phyloP scores from a whole-genome alignment of 495 filamentous ascomycete genomes.

The Talaromyces borbonicus region DNA sequence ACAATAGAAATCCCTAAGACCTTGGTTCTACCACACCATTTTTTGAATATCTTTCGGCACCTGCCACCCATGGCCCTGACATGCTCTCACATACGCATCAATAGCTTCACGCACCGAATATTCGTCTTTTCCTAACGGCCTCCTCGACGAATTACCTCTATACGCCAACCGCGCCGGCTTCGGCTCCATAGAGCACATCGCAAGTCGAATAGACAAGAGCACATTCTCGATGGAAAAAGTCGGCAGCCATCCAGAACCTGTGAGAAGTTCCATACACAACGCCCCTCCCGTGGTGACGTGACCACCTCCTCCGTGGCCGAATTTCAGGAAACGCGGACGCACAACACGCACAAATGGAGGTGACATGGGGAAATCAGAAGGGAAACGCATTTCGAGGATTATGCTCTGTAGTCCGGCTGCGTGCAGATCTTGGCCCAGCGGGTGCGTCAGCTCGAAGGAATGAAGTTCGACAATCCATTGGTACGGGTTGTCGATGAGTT shows the following conservation, averaged over 20 bases:
- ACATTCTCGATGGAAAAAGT: conserved; percentile 68
- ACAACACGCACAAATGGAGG: conserved; percentile 85
- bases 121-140: conserved; percentile 20
- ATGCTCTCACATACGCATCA: conserved; percentile 61
- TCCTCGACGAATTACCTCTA: neutral
- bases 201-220: conserved; percentile 72
- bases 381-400: conserved; percentile 75
- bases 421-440: conserved; percentile 70
- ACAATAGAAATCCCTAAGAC: too few relatives aligned
- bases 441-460: conserved; percentile 60
- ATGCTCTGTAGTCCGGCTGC: conserved; percentile 48
- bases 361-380: conserved; percentile 58
- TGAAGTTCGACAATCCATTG: conserved; percentile 94
- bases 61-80: conserved; percentile 49
- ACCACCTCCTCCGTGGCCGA: conserved; percentile 66
- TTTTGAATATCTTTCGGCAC: conserved; percentile 21
- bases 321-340: conserved; percentile 66
- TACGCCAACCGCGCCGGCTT: conserved; percentile 57
- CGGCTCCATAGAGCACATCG: conserved; percentile 58
- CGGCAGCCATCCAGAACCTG: conserved; percentile 71
- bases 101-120: conserved; percentile 66
- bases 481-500: conserved; percentile 58
- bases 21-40: conserved; percentile 18
- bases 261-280: conserved; percentile 87
- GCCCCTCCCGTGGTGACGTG: conserved; percentile 85